phyloP scores from a whole-genome alignment of 768 basidiomycete genomes.

The Auriculariales sp. region DNA sequence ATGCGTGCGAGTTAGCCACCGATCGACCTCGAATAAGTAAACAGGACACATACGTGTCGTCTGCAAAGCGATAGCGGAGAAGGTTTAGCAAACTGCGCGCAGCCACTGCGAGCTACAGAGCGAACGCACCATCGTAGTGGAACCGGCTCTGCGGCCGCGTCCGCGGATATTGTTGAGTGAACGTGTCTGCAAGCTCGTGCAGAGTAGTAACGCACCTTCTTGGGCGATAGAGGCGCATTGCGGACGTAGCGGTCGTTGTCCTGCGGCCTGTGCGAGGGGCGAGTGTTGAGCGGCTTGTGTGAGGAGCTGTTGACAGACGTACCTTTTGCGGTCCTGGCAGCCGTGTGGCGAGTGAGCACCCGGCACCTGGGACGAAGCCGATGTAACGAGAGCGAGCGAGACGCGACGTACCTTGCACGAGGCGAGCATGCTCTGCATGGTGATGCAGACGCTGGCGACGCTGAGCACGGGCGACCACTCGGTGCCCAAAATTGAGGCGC shows the following conservation, averaged over 20 bases:
- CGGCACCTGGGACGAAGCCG: background rate
- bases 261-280: constrained; percentile 35
- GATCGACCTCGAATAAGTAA: background rate
- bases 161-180: background rate
- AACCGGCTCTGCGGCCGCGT: constrained; percentile 45
- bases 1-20: too few relatives aligned
- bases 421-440: constrained; percentile 84
- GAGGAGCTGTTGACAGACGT: constrained; percentile 11
- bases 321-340: constrained; percentile 49
- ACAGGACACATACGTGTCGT: constrained; percentile 42
- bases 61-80: constrained; percentile 18
- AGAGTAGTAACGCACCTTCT: constrained; percentile 44
- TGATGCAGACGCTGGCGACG: constrained; percentile 68
- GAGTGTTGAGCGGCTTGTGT: background rate
- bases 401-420: constrained; percentile 59
- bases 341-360: background rate
- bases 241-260: constrained; percentile 77
- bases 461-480: constrained; percentile 88
- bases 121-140: constrained; percentile 57
- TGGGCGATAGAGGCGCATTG: constrained; percentile 69
- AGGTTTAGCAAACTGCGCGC: background rate
- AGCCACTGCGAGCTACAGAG: background rate
- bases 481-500: constrained; percentile 76
- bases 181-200: background rate
- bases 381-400: background rate